Percentiles rank a stretch among this genome's conserved stretches.
phyloP scores from a whole-genome alignment of 148 eudicot genomes.

The Rhododendron molle region DNA sequence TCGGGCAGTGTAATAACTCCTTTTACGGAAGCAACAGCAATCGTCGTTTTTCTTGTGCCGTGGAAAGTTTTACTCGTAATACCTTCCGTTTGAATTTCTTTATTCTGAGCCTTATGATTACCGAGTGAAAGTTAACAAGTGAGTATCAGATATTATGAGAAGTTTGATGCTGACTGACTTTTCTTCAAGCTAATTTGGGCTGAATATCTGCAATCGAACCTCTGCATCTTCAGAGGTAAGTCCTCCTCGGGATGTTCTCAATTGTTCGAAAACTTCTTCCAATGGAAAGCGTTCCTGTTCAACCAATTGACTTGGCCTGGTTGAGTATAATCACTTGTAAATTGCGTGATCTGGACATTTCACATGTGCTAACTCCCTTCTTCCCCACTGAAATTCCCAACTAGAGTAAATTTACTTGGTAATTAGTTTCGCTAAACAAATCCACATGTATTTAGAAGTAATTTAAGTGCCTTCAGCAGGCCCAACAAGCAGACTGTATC shows the following conservation, averaged over 20 bases:
- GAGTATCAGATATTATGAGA: neutral
- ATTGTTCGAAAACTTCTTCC: constrained; percentile 54
- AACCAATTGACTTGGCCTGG: constrained; percentile 6
- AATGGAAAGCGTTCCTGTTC: constrained; percentile 59
- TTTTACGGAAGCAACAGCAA: neutral
- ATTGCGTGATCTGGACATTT: neutral
- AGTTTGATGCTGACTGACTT: constrained; percentile 42
- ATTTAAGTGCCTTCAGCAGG: too few relatives aligned
- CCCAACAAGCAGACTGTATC: too few relatives aligned
- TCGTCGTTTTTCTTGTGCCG: neutral
- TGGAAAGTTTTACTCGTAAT: neutral
- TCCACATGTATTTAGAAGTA: too few relatives aligned
- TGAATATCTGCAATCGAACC: constrained; percentile 49
- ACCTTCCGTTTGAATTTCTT: neutral
- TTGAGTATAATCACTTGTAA: neutral
- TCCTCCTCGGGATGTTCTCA: constrained; percentile 47
- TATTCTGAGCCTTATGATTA: neutral
- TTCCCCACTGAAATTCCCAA: constrained; percentile 45
- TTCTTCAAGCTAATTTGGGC: constrained; percentile 71
- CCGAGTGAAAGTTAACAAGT: neutral
- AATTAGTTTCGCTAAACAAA: too few relatives aligned
- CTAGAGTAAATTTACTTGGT: too few relatives aligned
- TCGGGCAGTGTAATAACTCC: neutral
- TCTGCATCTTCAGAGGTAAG: constrained; percentile 58
- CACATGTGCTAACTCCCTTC: neutral